Percentiles rank a stretch among this genome's conserved stretches.
phyloP scores from a whole-genome alignment of 1,284 basidiomycete species.

The Malassezia obtusa region DNA sequence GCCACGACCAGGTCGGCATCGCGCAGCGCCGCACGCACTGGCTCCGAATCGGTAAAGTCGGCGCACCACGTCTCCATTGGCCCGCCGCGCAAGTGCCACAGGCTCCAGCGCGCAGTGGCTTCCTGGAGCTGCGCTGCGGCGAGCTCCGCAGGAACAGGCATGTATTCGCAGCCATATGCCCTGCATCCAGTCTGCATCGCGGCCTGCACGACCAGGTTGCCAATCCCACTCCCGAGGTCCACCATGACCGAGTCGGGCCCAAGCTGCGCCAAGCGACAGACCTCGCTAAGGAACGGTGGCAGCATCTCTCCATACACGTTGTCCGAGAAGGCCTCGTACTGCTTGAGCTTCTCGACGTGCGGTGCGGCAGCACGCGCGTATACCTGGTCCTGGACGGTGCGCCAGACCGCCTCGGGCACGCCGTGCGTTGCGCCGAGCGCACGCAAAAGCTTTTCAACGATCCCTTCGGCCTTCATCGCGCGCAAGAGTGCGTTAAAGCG shows the following conservation, averaged over 20 bases:
- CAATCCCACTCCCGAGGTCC: slow-evolving; percentile 56
- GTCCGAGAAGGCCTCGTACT: slow-evolving; percentile 49
- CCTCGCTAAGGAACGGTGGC: slow-evolving; percentile 49
- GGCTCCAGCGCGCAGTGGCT: slow-evolving; percentile 50
- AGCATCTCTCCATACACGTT: slow-evolving; percentile 50
- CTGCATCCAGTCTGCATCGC: slow-evolving; percentile 53
- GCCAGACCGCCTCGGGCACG: slow-evolving; percentile 50
- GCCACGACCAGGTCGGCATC: slow-evolving; percentile 55
- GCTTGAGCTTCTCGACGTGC: slow-evolving; percentile 50
- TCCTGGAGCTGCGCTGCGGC: slow-evolving; percentile 52
- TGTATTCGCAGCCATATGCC: slow-evolving; percentile 53
- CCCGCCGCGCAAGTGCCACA: slow-evolving; percentile 52
- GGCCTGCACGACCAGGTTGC: slow-evolving; percentile 54
- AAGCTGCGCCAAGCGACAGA: slow-evolving; percentile 45
- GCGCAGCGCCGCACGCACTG: slow-evolving; percentile 46
- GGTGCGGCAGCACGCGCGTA: slow-evolving; percentile 55
- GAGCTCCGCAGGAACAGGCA: slow-evolving; percentile 51
- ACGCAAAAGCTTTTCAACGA: slow-evolving; percentile 40
- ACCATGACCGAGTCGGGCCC: slow-evolving; percentile 49
- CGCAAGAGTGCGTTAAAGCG: slow-evolving; percentile 52
- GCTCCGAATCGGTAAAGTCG: slow-evolving; percentile 51
- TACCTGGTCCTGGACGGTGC: slow-evolving; percentile 52
- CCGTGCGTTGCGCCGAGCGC: slow-evolving; percentile 31
- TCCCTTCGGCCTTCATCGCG: slow-evolving; percentile 47
- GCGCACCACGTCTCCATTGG: slow-evolving; percentile 50